Base-by-base conservation (phyloP, 2,329 filamentous ascomycete species). In the Fusarium algeriense region DNA sequence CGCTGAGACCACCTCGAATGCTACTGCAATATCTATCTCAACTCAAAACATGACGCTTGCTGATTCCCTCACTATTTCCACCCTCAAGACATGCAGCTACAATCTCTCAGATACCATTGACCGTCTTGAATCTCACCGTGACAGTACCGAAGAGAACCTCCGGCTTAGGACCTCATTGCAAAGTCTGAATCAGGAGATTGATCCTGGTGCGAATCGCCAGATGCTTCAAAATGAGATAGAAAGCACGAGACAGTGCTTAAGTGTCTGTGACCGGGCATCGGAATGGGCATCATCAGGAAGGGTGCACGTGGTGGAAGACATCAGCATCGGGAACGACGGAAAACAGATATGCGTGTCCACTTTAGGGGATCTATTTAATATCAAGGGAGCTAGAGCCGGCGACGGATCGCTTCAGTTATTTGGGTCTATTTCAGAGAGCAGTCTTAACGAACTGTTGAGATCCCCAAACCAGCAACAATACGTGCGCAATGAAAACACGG, bases 271-370 rank as follows among this genome's bases (percentile, higher is more conserved):
- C 6, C 32, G 60, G 11, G 62, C 62, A 28, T 56, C 62, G n/a
- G 38, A 65, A 34, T 56, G 58, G 59, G 62, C 62, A 49, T 71
- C n/a, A 2, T 64, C 55, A 11, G 63, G 45, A 6, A 57, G 46
- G 40, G 66, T 75, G 0, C 73, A 75, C 49, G 56, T 75, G 11
- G 54, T 75, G 20, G 70, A 73, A 35, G 58, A 73, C 19, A 63
- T 75, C 7, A 58, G 28, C 8, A 40, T 71, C 20, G 65, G 64
- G 5, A 56, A 73, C 17, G 40, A 71, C 34, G 59, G 64, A 7
- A 60, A 60, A 14, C 68, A 73, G 11, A 28, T 75, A 17, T 64
- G 70, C 56, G 62, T 72, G 5, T 73, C 71, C 15, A 72, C 69
- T 2, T 30, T 69, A 5, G 72, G 69, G 9, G 73, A 75, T 41